Conservation (phyloP, 495 filamentous ascomycete genomes). For the Penicillium longicatenatum region DNA sequence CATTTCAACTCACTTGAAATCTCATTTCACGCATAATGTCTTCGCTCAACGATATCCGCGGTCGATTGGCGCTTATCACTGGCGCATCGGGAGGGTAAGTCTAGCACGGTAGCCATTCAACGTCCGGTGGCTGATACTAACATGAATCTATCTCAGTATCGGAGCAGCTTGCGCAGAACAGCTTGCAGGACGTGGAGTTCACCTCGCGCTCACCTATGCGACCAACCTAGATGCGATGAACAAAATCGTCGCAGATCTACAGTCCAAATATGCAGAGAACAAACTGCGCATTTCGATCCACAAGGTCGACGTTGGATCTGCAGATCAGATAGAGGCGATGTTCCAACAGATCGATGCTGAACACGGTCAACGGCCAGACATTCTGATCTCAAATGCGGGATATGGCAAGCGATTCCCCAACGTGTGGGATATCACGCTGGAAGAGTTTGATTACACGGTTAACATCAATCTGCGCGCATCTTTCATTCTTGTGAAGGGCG, state of each 20-base stretch:
- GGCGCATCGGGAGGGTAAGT: conserved; percentile 66
- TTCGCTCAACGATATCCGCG: conserved; percentile 53
- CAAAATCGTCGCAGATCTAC: conserved; percentile 43
- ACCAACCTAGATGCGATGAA: conserved; percentile 50
- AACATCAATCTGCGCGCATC: conserved; percentile 65
- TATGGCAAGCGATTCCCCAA: conserved; percentile 52
- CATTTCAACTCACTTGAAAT: neutral
- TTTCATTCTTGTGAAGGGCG: conserved; percentile 66
- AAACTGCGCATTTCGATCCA: conserved; percentile 54
- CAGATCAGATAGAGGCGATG: conserved; percentile 52
- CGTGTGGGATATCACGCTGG: conserved; percentile 54
- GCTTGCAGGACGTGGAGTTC: conserved; percentile 52
- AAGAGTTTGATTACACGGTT: conserved; percentile 69
- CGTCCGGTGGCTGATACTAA: conserved; percentile 3
- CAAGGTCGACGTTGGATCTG: conserved; percentile 56
- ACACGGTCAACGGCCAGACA: conserved; percentile 60
- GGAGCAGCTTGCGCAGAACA: conserved; percentile 61
- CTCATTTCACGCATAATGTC: conserved; percentile 20
- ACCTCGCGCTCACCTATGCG: conserved; percentile 65
- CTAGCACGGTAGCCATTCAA: neutral
- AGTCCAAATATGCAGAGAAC: conserved; percentile 28
- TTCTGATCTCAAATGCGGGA: conserved; percentile 62
- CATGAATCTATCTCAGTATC: conserved; percentile 42
- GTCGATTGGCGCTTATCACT: conserved; percentile 63
- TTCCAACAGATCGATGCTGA: conserved; percentile 52